phyloP scores from a whole-genome alignment of 1,284 basidiomycete genomes.

The Schizophyllum commune region DNA sequence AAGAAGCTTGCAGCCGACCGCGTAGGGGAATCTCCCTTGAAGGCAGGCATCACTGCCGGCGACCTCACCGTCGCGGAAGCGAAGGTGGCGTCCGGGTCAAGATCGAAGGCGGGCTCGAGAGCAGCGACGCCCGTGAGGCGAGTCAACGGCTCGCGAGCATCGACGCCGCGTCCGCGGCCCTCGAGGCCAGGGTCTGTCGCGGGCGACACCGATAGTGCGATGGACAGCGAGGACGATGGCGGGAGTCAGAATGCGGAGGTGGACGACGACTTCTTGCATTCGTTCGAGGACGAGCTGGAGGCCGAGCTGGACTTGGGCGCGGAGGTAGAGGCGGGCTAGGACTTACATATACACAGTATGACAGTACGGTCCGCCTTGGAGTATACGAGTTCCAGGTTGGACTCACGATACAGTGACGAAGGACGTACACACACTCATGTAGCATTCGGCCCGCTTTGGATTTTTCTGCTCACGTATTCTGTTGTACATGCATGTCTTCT shows the following conservation, averaged over 20 bases:
- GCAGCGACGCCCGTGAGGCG: conserved; percentile 1
- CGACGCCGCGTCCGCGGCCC: not conserved
- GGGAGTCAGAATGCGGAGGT: not conserved
- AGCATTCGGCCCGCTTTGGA: not conserved
- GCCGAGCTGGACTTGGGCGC: not conserved
- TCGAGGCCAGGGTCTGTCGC: not conserved
- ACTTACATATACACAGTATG: not conserved
- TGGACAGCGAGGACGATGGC: not conserved
- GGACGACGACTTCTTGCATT: not conserved
- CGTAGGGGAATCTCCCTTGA: conserved; percentile 55
- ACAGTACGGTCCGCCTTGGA: not conserved
- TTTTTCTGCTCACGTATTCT: not conserved
- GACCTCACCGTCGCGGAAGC: conserved; percentile 31
- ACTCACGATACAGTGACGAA: too few species aligned
- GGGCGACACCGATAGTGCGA: not conserved
- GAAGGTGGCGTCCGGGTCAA: conserved; percentile 8
- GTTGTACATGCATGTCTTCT: not conserved
- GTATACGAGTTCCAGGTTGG: not conserved
- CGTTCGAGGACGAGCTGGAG: not conserved
- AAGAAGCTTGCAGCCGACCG: conserved; percentile 63
- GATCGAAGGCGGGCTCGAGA: conserved; percentile 14
- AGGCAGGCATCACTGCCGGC: conserved; percentile 54
- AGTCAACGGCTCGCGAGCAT: not conserved
- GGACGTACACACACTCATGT: not conserved
- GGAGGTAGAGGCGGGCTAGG: not conserved